phyloP scores from a whole-genome alignment of 2,329 filamentous ascomycete genomes.

The Pleomassaria siparia region DNA sequence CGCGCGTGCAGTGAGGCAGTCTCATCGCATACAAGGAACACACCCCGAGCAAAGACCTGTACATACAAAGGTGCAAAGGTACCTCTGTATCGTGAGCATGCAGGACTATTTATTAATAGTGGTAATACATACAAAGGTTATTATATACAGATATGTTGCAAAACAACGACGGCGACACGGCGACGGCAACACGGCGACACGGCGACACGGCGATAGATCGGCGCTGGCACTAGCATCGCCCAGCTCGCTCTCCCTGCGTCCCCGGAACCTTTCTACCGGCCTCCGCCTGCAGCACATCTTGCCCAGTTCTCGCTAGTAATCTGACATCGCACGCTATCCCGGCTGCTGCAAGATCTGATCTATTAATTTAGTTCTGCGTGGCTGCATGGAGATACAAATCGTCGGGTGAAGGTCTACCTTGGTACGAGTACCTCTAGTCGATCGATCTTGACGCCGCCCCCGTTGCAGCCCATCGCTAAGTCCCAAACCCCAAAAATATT shows the following conservation, averaged over 20 bases:
- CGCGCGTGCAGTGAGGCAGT: constrained; percentile 14
- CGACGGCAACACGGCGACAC: neutral
- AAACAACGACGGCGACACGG: neutral
- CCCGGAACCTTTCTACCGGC: constrained; percentile 28
- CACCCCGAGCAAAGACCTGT: constrained; percentile 15
- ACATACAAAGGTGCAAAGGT: no score
- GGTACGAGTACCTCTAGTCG: no score
- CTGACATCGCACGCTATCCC: constrained; percentile 19
- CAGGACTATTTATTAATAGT: constrained; percentile 25
- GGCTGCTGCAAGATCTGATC: constrained; percentile 5
- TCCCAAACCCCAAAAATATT: neutral
- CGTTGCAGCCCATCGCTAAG: constrained; percentile 16
- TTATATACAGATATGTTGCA: no score
- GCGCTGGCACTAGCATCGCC: neutral
- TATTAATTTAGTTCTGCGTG: constrained; percentile 5
- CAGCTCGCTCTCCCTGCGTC: constrained; percentile 24
- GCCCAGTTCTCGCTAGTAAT: constrained; percentile 35
- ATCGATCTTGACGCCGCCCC: constrained; percentile 24
- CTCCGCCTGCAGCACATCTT: constrained; percentile 24
- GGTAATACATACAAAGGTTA: no score
- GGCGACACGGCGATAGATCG: neutral
- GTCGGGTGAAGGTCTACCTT: constrained; percentile 21
- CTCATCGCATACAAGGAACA: constrained; percentile 15
- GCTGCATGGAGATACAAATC: constrained; percentile 24
- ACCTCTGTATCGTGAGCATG: neutral